phyloP scores from a whole-genome alignment of 139 green algal genomes.

The Ettlia oleoabundans region DNA sequence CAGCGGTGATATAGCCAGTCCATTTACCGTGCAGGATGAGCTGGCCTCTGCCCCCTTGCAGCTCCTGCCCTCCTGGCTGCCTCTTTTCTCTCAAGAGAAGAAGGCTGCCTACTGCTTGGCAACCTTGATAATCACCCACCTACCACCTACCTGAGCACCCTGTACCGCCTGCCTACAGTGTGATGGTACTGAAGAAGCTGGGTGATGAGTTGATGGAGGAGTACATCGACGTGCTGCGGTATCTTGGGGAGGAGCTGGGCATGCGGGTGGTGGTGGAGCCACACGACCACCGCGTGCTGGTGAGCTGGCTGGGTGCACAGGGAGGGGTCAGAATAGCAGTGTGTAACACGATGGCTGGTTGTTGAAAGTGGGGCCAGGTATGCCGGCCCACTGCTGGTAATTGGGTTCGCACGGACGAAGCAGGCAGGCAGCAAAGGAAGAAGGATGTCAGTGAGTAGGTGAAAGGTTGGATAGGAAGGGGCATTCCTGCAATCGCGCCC shows the following conservation, averaged over 20 bases:
- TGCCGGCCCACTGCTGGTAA: too few species aligned
- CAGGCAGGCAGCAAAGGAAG: too few species aligned
- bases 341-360: too few species aligned
- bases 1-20: not conserved
- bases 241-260: conserved; percentile 71
- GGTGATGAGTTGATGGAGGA: conserved; percentile 83
- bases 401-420: too few species aligned
- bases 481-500: too few species aligned
- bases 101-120: too few species aligned
- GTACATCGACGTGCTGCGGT: conserved; percentile 66
- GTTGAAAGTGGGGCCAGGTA: too few species aligned
- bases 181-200: conserved; percentile 97
- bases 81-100: not conserved
- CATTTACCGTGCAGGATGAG: not conserved
- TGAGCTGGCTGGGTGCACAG: not conserved
- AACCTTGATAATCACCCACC: too few species aligned
- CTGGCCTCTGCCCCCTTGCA: not conserved
- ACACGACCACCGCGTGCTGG: conserved; percentile 66
- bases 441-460: too few species aligned
- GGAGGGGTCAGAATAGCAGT: not conserved
- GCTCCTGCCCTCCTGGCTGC: not conserved
- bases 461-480: too few species aligned
- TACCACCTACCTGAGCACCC: too few species aligned
- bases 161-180: too few species aligned
- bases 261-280: conserved; percentile 92